Evolutionary conservation across 73 alveolate genomes (phyloP), one percentile per base, ranked within the genome.

Genomic region (Halteria grandinella): DNA sequence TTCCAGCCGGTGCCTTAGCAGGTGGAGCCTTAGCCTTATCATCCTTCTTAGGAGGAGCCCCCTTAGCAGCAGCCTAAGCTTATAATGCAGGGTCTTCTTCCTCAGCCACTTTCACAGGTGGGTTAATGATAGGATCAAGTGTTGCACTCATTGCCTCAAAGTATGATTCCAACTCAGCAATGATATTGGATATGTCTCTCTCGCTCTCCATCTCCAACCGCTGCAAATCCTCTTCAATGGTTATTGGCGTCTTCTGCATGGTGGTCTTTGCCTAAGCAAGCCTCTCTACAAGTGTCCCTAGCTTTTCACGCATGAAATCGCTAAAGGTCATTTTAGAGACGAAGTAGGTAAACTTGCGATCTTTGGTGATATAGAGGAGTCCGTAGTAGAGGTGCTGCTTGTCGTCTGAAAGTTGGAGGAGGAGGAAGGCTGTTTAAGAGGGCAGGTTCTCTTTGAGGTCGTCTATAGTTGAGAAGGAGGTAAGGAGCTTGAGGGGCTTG

Each of bases 191-290:
- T 15, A 94, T 86, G 44, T 89, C 92, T 27, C 55, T 86, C 51
- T 88, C 89, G 33, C 89, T 91, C 6, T 94, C 97, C 59, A 59
- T 72, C 59, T 79, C 89, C 55, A 90, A 62, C n/a, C 79, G 66
- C 15, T 85, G 88, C 69, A 90, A 59, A 69, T 91, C 99, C 31
- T 80, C 94, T 43, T 91, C 97, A 15, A 92, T 93, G 21, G 93
- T 91, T 31, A 94, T 91, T 12, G 96, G 97, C 12, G 97, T 92
- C 83, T 94, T 94, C 25, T 75, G 79, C 83, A 92, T 64, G 15
- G 86, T 76, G 53, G 78, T 76, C 52, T 92, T 91, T 64, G 82
- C 49, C 15, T 89, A 77, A 50, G 81, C 83, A 41, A 92, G 75
- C 24, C 62, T 82, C 59, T 92, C 96, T 40, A 89, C 83, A 81